A percentile compares a stretch with the other conserved stretches of the same genome.
These are phyloP conservation scores for Dictyostelium brefeldianum DNA, from an alignment of 78 protist species.

Conservation along the genomic window DNA sequence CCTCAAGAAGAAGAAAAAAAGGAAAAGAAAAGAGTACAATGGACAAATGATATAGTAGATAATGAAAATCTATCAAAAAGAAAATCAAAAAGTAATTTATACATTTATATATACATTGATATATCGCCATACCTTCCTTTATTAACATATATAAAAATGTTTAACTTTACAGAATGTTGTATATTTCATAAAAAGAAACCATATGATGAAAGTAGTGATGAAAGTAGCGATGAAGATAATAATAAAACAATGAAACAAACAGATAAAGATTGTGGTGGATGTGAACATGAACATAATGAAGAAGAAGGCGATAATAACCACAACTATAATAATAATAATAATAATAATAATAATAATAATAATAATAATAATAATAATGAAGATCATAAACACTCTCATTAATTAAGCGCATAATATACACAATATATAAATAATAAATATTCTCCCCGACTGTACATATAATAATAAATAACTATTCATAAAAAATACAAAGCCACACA, in stretches of 20 bases:
- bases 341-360: too few relatives aligned
- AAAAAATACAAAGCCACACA: too few relatives aligned
- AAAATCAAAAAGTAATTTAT: slow-evolving; percentile 61
- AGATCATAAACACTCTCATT: too few relatives aligned
- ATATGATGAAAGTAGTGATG: slow-evolving; percentile 75
- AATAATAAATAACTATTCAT: too few relatives aligned
- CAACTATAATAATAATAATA: background rate
- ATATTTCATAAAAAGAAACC: slow-evolving; percentile 81
- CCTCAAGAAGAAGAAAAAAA: slow-evolving; percentile 20
- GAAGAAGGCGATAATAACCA: background rate
- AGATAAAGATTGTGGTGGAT: background rate
- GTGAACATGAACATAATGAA: background rate
- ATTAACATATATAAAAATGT: background rate
- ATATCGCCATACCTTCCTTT: background rate
- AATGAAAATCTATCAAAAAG: slow-evolving; percentile 50
- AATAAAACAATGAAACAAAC: background rate
- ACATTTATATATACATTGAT: background rate
- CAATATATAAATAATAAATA: background rate
- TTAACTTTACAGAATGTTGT: slow-evolving; percentile 53
- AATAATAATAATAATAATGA: too few relatives aligned
- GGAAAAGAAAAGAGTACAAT: slow-evolving; percentile 63
- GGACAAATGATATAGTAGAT: slow-evolving; percentile 60
- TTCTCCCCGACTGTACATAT: background rate
- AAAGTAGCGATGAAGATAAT: slow-evolving; percentile 52
- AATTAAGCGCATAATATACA: too few relatives aligned